Conservation (phyloP, 2,329 filamentous ascomycete species). For the Dactylella cylindrospora region DNA sequence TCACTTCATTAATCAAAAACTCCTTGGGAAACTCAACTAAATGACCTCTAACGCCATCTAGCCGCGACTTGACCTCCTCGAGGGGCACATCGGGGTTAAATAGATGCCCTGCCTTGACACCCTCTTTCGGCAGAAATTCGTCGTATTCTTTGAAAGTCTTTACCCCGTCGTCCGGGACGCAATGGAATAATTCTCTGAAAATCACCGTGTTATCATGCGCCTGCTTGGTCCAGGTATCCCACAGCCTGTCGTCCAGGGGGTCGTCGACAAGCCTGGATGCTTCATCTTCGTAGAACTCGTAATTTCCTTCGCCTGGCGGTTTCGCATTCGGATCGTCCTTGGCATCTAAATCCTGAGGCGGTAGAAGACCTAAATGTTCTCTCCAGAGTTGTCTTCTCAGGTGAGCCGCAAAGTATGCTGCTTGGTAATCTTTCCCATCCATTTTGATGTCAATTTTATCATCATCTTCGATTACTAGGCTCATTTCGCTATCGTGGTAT, state of each 20-base stretch:
- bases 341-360: slow-evolving; percentile 70
- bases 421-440: slow-evolving; percentile 74
- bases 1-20: slow-evolving; percentile 78
- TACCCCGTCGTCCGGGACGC: slow-evolving; percentile 87
- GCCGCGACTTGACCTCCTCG: slow-evolving; percentile 70
- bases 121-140: slow-evolving; percentile 68
- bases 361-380: slow-evolving; percentile 82
- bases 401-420: slow-evolving; percentile 78
- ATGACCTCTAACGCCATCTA: slow-evolving; percentile 81
- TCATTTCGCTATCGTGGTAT: slow-evolving; percentile 85
- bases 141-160: slow-evolving; percentile 90
- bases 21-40: slow-evolving; percentile 93
- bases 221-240: slow-evolving; percentile 67
- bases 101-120: slow-evolving; percentile 79
- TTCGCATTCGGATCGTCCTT: slow-evolving; percentile 70
- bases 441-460: slow-evolving; percentile 70
- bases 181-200: slow-evolving; percentile 79
- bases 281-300: slow-evolving; percentile 68
- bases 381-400: slow-evolving; percentile 82
- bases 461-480: slow-evolving; percentile 84
- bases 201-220: slow-evolving; percentile 72
- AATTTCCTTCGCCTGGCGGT: slow-evolving; percentile 65
- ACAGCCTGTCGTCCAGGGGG: slow-evolving; percentile 63
- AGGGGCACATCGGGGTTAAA: slow-evolving; percentile 69
- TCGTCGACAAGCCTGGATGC: slow-evolving; percentile 68